Percentiles rank a stretch among this genome's conserved stretches.
phyloP scores from a whole-genome alignment of 1,139 yeast species.

The Hansenula sp. region DNA sequence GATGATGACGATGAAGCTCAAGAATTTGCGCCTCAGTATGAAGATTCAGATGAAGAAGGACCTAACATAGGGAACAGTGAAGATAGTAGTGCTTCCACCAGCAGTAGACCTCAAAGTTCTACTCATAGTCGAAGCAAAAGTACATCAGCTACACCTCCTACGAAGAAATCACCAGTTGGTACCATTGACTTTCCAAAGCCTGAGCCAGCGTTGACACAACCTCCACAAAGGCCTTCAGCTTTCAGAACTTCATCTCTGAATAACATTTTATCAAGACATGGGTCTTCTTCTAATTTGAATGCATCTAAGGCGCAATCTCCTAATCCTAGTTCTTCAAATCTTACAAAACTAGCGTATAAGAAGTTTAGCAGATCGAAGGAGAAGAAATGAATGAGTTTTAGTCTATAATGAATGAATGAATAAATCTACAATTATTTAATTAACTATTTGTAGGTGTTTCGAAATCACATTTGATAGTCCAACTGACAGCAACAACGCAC shows the following conservation, averaged over 20 bases:
- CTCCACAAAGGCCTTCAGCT: background rate
- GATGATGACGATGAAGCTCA: constrained; percentile 24
- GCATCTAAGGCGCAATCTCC: background rate
- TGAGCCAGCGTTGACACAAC: background rate
- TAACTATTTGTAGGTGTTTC: too few species aligned
- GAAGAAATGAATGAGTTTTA: background rate
- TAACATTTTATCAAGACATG: background rate
- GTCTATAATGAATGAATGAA: too few species aligned
- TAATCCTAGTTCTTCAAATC: background rate
- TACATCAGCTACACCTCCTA: background rate
- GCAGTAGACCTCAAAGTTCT: background rate
- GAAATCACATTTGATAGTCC: too few species aligned
- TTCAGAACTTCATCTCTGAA: constrained; percentile 1
- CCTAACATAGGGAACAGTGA: background rate
- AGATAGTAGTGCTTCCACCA: background rate
- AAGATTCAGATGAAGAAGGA: constrained; percentile 8
- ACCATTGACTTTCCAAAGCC: background rate
- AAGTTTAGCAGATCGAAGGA: background rate
- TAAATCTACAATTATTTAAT: too few species aligned
- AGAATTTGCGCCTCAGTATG: constrained; percentile 34
- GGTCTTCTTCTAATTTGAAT: background rate
- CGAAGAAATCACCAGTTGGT: constrained; percentile 1
- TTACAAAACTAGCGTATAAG: constrained; percentile 1
- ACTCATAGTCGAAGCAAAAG: background rate
- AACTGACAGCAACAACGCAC: too few species aligned